Conservation (phyloP, 345 rosid genomes). For the Balakata baccata region DNA sequence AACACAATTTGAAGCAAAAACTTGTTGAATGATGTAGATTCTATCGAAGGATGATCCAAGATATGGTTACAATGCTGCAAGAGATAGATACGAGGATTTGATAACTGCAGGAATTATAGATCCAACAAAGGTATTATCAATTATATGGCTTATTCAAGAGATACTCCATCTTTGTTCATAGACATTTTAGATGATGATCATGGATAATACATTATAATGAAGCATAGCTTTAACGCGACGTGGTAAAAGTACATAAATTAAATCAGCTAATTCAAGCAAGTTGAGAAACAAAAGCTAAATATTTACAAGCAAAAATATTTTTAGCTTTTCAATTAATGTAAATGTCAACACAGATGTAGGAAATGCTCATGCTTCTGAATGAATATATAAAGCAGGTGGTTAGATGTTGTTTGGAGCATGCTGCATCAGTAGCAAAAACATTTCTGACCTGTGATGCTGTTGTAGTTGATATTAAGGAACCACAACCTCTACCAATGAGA, state of each 20-base stretch:
- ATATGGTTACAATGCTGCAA: constrained; percentile 91
- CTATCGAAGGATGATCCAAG: constrained; percentile 43
- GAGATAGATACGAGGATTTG: constrained; percentile 67
- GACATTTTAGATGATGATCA: neutral
- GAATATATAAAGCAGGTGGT: constrained; percentile 53
- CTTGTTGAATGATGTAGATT: constrained; percentile 43
- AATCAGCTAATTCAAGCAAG: neutral
- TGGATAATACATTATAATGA: neutral
- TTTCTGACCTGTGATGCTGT: constrained; percentile 77
- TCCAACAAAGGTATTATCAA: constrained; percentile 69
- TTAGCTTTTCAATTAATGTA: neutral
- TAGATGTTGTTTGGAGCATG: constrained; percentile 88
- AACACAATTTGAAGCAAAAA: constrained; percentile 8
- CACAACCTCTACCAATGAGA: constrained; percentile 41
- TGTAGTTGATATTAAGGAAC: constrained; percentile 65
- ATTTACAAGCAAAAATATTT: neutral
- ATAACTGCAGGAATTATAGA: constrained; percentile 75
- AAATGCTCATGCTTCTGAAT: constrained; percentile 5
- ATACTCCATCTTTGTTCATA: neutral
- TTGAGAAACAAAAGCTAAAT: neutral
- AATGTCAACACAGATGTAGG: neutral
- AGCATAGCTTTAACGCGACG: neutral
- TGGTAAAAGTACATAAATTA: neutral
- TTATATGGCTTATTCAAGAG: neutral
- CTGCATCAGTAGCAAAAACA: constrained; percentile 83